Evolutionary conservation across 768 basidiomycete species (phyloP).

Genomic region (Polyporus arcularius): DNA sequence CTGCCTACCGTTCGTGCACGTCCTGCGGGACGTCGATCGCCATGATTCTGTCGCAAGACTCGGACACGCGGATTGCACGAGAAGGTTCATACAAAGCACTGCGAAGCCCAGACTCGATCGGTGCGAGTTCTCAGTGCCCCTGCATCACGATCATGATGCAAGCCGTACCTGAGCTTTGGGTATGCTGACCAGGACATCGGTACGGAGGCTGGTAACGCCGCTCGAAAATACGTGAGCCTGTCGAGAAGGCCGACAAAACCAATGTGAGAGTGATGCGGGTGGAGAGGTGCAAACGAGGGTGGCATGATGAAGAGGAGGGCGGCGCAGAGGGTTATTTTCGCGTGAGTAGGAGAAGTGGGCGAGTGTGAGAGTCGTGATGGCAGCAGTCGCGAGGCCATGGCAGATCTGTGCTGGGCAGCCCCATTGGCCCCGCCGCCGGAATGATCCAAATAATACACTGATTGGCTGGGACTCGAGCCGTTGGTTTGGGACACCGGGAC

Average conservation of each 20-base stretch:
- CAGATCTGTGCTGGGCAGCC: neutral
- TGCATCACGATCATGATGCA: slow-evolving; percentile 3
- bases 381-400: slow-evolving; percentile 19
- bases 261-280: slow-evolving; percentile 8
- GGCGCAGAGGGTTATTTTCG: slow-evolving; percentile 1
- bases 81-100: too few species aligned
- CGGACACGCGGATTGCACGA: too few species aligned
- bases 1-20: neutral
- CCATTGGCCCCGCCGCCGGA: neutral
- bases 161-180: neutral
- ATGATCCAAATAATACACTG: neutral
- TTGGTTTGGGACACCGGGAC: neutral
- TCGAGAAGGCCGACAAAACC: neutral
- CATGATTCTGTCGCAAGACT: too few species aligned
- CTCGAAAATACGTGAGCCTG: neutral
- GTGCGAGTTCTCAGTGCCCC: too few species aligned
- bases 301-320: slow-evolving; percentile 8
- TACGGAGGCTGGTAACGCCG: neutral
- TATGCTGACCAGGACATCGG: too few species aligned
- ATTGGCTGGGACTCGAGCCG: neutral
- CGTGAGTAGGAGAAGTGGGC: neutral
- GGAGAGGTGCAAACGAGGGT: slow-evolving; percentile 13
- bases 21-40: too few species aligned
- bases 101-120: too few species aligned
- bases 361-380: slow-evolving; percentile 19